These are phyloP conservation scores for Syzygium aqueum DNA, from an alignment of 345 rosid genomes.

Conservation along the genomic window DNA sequence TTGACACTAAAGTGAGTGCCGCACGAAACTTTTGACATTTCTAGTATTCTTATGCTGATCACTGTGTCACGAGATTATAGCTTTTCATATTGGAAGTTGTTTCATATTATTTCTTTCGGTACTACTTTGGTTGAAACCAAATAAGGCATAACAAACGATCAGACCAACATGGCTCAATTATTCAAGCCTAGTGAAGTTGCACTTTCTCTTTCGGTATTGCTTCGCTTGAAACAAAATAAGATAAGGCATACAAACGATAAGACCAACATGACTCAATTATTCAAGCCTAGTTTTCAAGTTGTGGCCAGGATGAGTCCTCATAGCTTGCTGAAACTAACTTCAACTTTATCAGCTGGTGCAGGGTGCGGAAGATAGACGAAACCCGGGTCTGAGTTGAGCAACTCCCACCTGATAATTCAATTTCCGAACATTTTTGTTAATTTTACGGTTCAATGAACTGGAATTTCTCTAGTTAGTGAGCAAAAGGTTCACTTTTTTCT, in stretches of 20 bases:
- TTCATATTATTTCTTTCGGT: neutral
- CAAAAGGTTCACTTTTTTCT: neutral
- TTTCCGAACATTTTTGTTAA: neutral
- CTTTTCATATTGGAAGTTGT: neutral
- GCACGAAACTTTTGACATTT: too few species aligned
- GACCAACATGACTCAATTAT: neutral
- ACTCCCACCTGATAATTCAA: conserved; percentile 21
- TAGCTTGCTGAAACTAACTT: conserved; percentile 10
- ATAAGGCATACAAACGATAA: neutral
- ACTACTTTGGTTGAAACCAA: neutral
- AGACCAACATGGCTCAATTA: neutral
- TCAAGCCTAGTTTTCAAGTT: neutral
- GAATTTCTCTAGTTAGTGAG: neutral
- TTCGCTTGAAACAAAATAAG: neutral
- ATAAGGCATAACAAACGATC: neutral
- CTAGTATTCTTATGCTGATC: neutral
- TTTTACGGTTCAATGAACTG: too few species aligned
- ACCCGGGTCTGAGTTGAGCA: conserved; percentile 16
- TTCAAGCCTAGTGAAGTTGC: neutral
- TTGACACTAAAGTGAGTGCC: too few species aligned
- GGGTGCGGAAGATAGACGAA: conserved; percentile 14
- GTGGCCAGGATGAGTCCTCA: neutral
- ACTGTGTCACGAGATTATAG: neutral
- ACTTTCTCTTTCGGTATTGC: neutral
- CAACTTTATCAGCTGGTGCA: conserved; percentile 10